These are phyloP conservation scores for Auriculariales sp. DNA, from an alignment of 768 basidiomycete species.

Conservation along the genomic window DNA sequence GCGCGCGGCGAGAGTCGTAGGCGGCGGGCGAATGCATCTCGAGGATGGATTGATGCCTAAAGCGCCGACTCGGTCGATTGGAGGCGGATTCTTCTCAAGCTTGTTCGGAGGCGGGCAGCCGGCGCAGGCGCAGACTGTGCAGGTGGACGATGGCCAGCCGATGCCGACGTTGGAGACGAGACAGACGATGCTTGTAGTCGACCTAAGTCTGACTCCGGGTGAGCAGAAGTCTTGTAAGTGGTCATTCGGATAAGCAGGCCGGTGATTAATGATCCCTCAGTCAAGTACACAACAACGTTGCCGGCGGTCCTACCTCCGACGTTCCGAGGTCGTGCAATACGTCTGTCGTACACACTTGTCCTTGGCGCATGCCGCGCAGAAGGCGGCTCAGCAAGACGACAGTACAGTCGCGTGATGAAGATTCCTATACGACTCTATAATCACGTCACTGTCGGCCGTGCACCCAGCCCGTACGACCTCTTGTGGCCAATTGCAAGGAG, in stretches of 20 bases:
- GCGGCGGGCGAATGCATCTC: slow-evolving; percentile 75
- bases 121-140: background rate
- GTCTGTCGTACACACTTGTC: slow-evolving; percentile 82
- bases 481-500: slow-evolving; percentile 54
- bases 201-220: slow-evolving; percentile 67
- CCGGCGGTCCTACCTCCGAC: slow-evolving; percentile 81
- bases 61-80: background rate
- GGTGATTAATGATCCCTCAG: slow-evolving; percentile 23
- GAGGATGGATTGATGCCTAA: slow-evolving; percentile 15
- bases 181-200: slow-evolving; percentile 81
- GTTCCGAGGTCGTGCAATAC: slow-evolving; percentile 68
- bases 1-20: slow-evolving; percentile 23
- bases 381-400: background rate
- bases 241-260: background rate
- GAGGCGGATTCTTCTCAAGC: slow-evolving; percentile 23
- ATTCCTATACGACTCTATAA: slow-evolving; percentile 89
- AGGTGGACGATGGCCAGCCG: slow-evolving; percentile 35
- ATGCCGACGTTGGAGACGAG: slow-evolving; percentile 79
- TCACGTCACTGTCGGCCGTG: slow-evolving; percentile 50
- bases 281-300: slow-evolving; percentile 61
- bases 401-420: slow-evolving; percentile 60
- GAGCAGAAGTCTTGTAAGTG: slow-evolving; percentile 70
- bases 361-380: slow-evolving; percentile 71
- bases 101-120: slow-evolving; percentile 8
- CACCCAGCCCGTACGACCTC: slow-evolving; percentile 61